These are phyloP conservation scores for Penicillium sp. DNA, from an alignment of 2,329 filamentous ascomycete genomes.

Conservation along the genomic window DNA sequence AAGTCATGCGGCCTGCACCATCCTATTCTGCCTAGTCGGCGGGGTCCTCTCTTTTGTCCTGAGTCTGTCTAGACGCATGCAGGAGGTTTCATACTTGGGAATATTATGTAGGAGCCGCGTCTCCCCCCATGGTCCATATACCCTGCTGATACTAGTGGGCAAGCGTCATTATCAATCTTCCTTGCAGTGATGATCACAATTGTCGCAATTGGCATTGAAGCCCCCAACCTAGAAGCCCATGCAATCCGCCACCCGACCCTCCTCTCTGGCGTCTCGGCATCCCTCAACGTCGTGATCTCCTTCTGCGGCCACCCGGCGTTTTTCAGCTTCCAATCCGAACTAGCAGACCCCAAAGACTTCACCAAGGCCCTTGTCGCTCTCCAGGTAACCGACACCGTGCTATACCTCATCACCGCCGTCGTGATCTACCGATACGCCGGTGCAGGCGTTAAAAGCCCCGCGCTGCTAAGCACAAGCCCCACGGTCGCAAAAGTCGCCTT, in stretches of 20 bases:
- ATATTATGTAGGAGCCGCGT: not conserved
- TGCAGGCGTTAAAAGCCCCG: not conserved
- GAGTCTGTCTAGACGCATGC: not conserved
- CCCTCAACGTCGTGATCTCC: not conserved
- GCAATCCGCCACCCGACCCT: not conserved
- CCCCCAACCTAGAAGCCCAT: not conserved
- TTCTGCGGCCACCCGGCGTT: not conserved
- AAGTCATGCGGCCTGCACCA: conserved; percentile 64
- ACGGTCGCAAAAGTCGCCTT: not conserved
- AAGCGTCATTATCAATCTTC: not conserved
- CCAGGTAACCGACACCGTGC: not conserved
- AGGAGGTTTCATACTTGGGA: not conserved
- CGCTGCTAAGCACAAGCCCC: not conserved
- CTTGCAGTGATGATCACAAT: not conserved
- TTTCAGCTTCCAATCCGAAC: not conserved
- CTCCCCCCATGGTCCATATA: too few species aligned
- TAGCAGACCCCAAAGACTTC: not conserved
- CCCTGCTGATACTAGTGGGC: not conserved
- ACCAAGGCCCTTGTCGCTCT: not conserved
- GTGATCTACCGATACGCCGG: not conserved
- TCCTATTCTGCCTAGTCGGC: conserved; percentile 55
- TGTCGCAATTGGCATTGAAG: not conserved
- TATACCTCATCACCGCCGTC: not conserved
- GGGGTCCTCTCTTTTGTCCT: conserved; percentile 19
- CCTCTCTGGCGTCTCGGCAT: not conserved